Percentiles rank a stretch among this genome's conserved stretches.
These are phyloP conservation scores for Mychonastes homosphaera DNA, from an alignment of 139 green algal species.

Conservation along the genomic window DNA sequence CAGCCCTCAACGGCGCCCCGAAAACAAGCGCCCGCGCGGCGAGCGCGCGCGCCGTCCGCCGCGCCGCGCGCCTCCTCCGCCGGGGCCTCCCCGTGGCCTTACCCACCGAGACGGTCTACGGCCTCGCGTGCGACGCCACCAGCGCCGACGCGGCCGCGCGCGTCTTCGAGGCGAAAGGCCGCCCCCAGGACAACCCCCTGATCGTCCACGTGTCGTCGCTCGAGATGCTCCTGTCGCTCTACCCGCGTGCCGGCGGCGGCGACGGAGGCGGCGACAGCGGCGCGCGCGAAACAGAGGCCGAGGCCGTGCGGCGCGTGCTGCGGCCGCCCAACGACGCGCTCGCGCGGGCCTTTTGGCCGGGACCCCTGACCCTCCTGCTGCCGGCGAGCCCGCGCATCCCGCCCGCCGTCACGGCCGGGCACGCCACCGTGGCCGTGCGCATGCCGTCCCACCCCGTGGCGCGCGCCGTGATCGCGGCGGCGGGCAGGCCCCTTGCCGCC, in stretches of 20 bases:
- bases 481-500: constrained; percentile 37
- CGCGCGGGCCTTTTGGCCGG: constrained; percentile 35
- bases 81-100: constrained; percentile 25
- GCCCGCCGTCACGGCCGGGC: constrained; percentile 31
- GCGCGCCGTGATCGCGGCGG: constrained; percentile 32
- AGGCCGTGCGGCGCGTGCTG: constrained; percentile 9
- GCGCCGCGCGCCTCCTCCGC: too few relatives aligned
- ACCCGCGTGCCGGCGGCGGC: constrained; percentile 25
- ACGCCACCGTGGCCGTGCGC: constrained; percentile 41
- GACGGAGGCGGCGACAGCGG: too few relatives aligned
- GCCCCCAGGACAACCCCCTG: constrained; percentile 49
- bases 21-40: too few relatives aligned
- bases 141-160: constrained; percentile 17
- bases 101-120: constrained; percentile 51
- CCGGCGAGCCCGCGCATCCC: constrained; percentile 27
- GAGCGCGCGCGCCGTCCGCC: too few relatives aligned
- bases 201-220: constrained; percentile 46
- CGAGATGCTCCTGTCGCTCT: constrained; percentile 36
- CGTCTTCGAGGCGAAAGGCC: constrained; percentile 40
- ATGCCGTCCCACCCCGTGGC: constrained; percentile 44
- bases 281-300: too few relatives aligned
- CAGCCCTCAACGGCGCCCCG: too few relatives aligned
- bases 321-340: constrained; percentile 17
- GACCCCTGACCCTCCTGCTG: constrained; percentile 44
- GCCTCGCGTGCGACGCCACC: constrained; percentile 36